Evolutionary conservation across 2,329 filamentous ascomycete species (phyloP).

Genomic region (Ophiocordyceps camponoti-saundersi): DNA sequence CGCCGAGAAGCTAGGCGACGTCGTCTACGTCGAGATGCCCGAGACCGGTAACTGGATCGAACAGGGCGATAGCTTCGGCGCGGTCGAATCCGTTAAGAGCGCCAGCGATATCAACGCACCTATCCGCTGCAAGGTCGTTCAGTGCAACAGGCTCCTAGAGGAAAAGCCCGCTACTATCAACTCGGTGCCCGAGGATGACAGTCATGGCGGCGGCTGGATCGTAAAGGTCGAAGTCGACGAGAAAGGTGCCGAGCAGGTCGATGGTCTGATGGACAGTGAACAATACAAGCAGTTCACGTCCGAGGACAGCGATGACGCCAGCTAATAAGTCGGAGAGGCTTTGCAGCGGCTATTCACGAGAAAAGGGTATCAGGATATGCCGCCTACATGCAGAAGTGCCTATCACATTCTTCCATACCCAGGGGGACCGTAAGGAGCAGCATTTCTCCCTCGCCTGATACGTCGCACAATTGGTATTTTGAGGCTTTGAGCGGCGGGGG

Average conservation of each 20-base stretch:
- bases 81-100: conserved; percentile 95
- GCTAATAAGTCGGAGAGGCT: neutral
- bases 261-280: conserved; percentile 58
- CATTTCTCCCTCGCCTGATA: neutral
- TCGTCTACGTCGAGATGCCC: conserved; percentile 94
- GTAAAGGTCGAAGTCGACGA: conserved; percentile 69
- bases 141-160: conserved; percentile 59
- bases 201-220: conserved; percentile 72
- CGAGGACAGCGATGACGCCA: neutral
- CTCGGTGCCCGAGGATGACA: conserved; percentile 66
- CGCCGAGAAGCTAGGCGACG: conserved; percentile 80
- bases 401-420: neutral
- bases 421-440: neutral
- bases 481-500: neutral
- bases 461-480: neutral
- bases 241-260: conserved; percentile 46
- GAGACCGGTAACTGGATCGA: conserved; percentile 45
- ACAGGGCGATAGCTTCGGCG: conserved; percentile 73
- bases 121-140: conserved; percentile 57
- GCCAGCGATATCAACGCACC: conserved; percentile 95
- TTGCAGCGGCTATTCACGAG: neutral
- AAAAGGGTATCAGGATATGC: neutral
- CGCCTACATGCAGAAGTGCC: neutral
- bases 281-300: conserved; percentile 61
- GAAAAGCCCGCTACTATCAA: conserved; percentile 82